Evolutionary conservation across 169 alveolate genomes (phyloP), one percentile per base, ranked within the genome.

Genomic region (Neospora caninum): DNA sequence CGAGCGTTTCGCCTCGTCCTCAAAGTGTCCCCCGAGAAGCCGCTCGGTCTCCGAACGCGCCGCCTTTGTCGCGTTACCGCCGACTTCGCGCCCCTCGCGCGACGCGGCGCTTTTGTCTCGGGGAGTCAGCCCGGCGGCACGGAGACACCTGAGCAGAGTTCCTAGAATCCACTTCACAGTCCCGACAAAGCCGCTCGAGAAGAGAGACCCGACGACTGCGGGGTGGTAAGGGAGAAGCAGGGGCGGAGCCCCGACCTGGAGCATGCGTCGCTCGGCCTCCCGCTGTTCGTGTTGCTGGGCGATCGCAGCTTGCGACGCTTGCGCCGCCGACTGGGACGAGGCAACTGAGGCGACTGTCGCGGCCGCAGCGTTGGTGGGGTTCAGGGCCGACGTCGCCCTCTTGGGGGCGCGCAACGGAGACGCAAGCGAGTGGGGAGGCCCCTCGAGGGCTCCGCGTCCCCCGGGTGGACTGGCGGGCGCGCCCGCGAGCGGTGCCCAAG

Each of bases 161-260:
- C 88, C 84, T 64, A 92, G 92, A 80, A 92, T n/a, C 95, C 95
- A 92, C 43, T 89, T 43, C 43, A 45, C 95, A 22, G 95, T 64
- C 39, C 91, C 92, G 6, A 82, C 43, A 64, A 49, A 67, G 54
- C 95, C 92, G 88, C 92, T 78, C 80, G 92, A 82, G 80, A 92
- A 84, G 84, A 92, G 92, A 78, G 73, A 73, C 54, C 42, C 86
- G 87, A 92, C 88, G 78, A 84, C 92, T 45, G 88, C 69, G 41
- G 95, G 95, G 42, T 38, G 78, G 88, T 92, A 92, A 53, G 70
- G 88, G 49, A 49, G 92, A 10, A 39, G n/a, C 18, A 29, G 80
- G 41, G 70, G 80, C 25, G 91, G 92, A 88, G 58, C 54, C n/a
- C 0, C 42, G 42, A 39, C 34, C 58, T 84, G 92, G 49, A 22